Conservation (phyloP, 257 asterid genomes). For the Gentiana straminea region DNA sequence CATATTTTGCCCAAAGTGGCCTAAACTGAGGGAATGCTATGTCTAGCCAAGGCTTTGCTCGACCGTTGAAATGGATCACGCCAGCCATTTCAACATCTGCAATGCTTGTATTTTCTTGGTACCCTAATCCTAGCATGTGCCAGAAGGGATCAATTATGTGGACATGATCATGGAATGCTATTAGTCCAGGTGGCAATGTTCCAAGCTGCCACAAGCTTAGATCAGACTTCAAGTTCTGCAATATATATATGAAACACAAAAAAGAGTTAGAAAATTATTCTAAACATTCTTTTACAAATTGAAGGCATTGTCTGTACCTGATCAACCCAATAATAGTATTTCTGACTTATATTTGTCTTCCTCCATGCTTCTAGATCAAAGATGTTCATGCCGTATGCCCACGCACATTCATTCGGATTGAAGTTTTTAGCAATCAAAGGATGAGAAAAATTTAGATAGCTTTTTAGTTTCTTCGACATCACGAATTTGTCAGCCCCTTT, state of each 20-base stretch:
- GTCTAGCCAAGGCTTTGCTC: conserved; percentile 99
- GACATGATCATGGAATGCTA: conserved; percentile 82
- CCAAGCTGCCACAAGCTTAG: conserved; percentile 97
- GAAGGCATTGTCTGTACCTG: conserved; percentile 32
- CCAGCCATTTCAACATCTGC: conserved; percentile 70
- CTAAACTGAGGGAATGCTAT: conserved; percentile 86
- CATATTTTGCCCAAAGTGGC: conserved; percentile 70
- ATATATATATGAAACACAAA: not conserved
- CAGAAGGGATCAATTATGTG: conserved; percentile 66
- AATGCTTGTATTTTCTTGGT: conserved; percentile 71
- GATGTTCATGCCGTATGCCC: conserved; percentile 99
- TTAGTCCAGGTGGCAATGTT: conserved; percentile 88
- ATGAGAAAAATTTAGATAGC: conserved; percentile 89
- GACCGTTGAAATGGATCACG: conserved; percentile 81
- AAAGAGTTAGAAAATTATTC: conserved; percentile 4
- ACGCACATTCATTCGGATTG: conserved; percentile 82
- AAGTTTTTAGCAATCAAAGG: conserved; percentile 64
- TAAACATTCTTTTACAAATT: not conserved
- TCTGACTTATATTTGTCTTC: conserved; percentile 63
- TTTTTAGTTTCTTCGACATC: conserved; percentile 83
- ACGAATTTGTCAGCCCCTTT: conserved; percentile 75
- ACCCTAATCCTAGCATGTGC: conserved; percentile 97
- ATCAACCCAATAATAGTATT: conserved; percentile 76
- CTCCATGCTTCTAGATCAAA: conserved; percentile 92
- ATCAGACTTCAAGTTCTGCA: conserved; percentile 87